Conservation (phyloP, 163 green algal species). For the Coccomyxa subellipsoidea region DNA sequence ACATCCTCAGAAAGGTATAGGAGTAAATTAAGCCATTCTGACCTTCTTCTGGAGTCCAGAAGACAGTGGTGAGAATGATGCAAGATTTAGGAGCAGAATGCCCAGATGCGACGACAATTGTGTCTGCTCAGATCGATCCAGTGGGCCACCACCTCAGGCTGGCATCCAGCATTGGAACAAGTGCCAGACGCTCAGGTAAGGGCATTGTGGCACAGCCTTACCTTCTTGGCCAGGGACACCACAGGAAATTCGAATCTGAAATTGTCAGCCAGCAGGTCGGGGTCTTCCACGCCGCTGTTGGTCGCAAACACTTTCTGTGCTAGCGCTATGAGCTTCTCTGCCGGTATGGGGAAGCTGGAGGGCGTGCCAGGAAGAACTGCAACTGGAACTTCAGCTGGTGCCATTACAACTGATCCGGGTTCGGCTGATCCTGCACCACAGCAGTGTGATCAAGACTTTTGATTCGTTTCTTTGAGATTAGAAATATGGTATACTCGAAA, state of each 20-base stretch:
- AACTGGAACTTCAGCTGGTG: slow-evolving; percentile 2
- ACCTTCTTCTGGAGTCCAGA: too few relatives aligned
- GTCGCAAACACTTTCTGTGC: slow-evolving; percentile 28
- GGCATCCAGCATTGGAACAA: too few relatives aligned
- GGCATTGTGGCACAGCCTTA: neutral
- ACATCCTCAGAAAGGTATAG: too few relatives aligned
- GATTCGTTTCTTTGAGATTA: neutral
- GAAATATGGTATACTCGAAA: too few relatives aligned
- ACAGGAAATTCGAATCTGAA: slow-evolving; percentile 62
- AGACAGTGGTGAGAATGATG: too few relatives aligned
- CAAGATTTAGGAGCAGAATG: too few relatives aligned
- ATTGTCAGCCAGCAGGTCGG: slow-evolving; percentile 32
- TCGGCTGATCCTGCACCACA: neutral
- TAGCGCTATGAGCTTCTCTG: slow-evolving; percentile 36
- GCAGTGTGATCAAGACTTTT: neutral
- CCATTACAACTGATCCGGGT: neutral
- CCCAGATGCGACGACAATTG: too few relatives aligned
- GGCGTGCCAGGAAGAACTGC: slow-evolving; percentile 5
- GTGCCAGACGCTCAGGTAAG: neutral
- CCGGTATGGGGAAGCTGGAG: slow-evolving; percentile 26
- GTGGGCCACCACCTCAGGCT: too few relatives aligned
- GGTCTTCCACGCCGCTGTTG: slow-evolving; percentile 34
- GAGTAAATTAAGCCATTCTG: too few relatives aligned
- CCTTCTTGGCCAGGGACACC: slow-evolving; percentile 41
- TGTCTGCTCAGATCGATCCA: too few relatives aligned